phyloP scores from a whole-genome alignment of 176 grass and related monocot species.

The Musa acuminata region DNA sequence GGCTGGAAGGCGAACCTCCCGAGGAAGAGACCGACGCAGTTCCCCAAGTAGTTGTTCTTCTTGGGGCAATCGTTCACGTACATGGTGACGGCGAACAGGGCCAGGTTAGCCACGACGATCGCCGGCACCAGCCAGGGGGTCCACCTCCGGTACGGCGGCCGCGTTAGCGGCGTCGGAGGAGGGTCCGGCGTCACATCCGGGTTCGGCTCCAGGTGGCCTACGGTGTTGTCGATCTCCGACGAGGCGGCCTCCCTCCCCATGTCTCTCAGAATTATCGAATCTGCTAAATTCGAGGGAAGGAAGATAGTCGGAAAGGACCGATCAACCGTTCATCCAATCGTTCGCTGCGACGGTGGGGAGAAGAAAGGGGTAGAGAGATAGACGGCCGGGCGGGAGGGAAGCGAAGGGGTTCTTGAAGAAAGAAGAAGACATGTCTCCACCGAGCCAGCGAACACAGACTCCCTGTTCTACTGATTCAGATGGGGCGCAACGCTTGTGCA shows the following conservation, averaged over 20 bases:
- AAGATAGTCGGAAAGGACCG: no score
- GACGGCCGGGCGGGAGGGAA: no score
- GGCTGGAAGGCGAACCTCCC: conserved; percentile 96
- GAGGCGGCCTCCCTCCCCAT: background rate
- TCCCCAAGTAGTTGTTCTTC: conserved; percentile 15
- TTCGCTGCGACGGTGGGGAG: no score
- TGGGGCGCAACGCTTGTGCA: no score
- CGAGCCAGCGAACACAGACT: no score
- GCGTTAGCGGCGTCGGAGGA: background rate
- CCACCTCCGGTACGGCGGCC: conserved; percentile 49
- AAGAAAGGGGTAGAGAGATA: no score
- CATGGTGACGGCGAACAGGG: conserved; percentile 67
- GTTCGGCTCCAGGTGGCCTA: background rate
- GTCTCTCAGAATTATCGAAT: background rate
- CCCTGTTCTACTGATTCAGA: no score
- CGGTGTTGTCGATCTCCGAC: background rate
- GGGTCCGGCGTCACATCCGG: background rate
- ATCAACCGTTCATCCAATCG: no score
- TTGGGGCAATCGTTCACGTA: conserved; percentile 84
- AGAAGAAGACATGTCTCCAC: no score
- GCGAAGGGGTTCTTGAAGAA: no score
- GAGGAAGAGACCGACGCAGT: conserved; percentile 30
- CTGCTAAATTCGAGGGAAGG: no score
- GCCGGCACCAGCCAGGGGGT: conserved; percentile 73
- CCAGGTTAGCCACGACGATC: conserved; percentile 46